Conservation (phyloP, 176 grass and related monocot species). For the Sorghum bicolor region Sorghum_bicolor_NCBIv3 NC_012872.2:1564501-1565000, state of each 20-base stretch:
- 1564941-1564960: neutral
- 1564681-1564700: neutral
- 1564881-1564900: neutral
- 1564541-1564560: neutral
- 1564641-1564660: neutral
- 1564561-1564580: conserved; percentile 36
- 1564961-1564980: neutral
- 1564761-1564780: no score
- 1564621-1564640: conserved; percentile 10
- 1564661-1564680: neutral
- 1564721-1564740: neutral
- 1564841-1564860: neutral
- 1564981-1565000: neutral
- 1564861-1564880: neutral
- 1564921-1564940: neutral
- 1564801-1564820: neutral
- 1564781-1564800: no score
- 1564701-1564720: no score
- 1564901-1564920: neutral
- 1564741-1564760: neutral
- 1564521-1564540: neutral
- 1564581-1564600: conserved; percentile 31
- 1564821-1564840: neutral
- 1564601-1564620: neutral
- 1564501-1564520: conserved; percentile 11